phyloP scores from a whole-genome alignment of 2,329 filamentous ascomycete species.

The Paecilomyces fulvus region DNA sequence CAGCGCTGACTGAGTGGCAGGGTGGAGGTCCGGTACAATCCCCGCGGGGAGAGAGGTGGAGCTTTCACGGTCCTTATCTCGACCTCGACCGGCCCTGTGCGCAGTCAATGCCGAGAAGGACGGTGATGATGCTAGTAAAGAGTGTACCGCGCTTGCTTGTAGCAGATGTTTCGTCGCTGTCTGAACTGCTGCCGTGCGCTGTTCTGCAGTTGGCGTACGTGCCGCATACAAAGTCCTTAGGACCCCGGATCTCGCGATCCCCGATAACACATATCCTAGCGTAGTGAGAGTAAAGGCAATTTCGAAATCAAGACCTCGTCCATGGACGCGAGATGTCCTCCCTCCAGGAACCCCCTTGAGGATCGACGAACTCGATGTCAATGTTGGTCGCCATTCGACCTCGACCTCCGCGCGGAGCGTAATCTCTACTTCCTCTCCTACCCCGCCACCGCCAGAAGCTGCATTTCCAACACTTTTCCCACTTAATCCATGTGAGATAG shows the following conservation, averaged over 20 bases:
- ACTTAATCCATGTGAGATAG: slow-evolving; percentile 64
- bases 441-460: slow-evolving; percentile 3
- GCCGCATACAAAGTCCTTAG: slow-evolving; percentile 61
- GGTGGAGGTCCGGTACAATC: slow-evolving; percentile 39
- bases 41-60: background rate
- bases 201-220: slow-evolving; percentile 54
- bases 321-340: slow-evolving; percentile 50
- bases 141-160: slow-evolving; percentile 69
- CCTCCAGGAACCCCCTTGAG: slow-evolving; percentile 46
- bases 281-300: slow-evolving; percentile 70
- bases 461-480: slow-evolving; percentile 36
- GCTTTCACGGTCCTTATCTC: slow-evolving; percentile 3
- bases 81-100: background rate
- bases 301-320: slow-evolving; percentile 73
- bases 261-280: slow-evolving; percentile 63
- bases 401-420: slow-evolving; percentile 60
- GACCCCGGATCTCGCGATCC: slow-evolving; percentile 64
- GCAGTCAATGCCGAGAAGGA: slow-evolving; percentile 21
- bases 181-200: slow-evolving; percentile 61
- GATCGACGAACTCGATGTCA: slow-evolving; percentile 48
- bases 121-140: slow-evolving; percentile 56
- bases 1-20: slow-evolving; percentile 34
- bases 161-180: slow-evolving; percentile 70
- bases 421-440: slow-evolving; percentile 58
- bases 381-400: slow-evolving; percentile 71